phyloP scores from a whole-genome alignment of 306 rosid genomes.

The Rosa lucieae region DNA sequence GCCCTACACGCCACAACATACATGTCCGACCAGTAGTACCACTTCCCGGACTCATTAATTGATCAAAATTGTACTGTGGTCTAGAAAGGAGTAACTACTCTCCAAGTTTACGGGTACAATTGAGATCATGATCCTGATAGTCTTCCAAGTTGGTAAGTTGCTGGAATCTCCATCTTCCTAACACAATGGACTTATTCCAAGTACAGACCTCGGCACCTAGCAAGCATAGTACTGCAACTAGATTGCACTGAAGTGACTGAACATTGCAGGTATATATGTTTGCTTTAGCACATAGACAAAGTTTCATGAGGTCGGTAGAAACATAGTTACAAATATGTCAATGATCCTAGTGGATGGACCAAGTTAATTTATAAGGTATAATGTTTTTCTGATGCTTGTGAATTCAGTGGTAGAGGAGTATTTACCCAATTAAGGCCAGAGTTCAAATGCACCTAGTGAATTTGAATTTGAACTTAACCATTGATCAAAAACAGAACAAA shows the following conservation, averaged over 20 bases:
- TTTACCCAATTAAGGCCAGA: too few relatives aligned
- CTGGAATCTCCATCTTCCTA: not conserved
- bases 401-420: not conserved
- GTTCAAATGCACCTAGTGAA: not conserved
- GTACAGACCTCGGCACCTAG: not conserved
- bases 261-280: not conserved
- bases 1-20: constrained; percentile 36
- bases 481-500: not conserved
- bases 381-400: not conserved
- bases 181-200: not conserved
- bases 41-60: not conserved
- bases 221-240: not conserved
- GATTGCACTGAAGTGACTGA: not conserved
- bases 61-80: not conserved
- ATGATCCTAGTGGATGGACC: not conserved
- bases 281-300: too few relatives aligned
- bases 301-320: not conserved
- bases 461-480: not conserved
- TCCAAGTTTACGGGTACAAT: not conserved
- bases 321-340: not conserved
- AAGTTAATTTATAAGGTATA: not conserved
- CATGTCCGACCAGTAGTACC: constrained; percentile 16
- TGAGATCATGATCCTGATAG: not conserved
- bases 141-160: constrained; percentile 7
- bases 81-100: not conserved